Conservation (phyloP, 2,329 filamentous ascomycete species). For the Beauveria asiatica region DNA sequence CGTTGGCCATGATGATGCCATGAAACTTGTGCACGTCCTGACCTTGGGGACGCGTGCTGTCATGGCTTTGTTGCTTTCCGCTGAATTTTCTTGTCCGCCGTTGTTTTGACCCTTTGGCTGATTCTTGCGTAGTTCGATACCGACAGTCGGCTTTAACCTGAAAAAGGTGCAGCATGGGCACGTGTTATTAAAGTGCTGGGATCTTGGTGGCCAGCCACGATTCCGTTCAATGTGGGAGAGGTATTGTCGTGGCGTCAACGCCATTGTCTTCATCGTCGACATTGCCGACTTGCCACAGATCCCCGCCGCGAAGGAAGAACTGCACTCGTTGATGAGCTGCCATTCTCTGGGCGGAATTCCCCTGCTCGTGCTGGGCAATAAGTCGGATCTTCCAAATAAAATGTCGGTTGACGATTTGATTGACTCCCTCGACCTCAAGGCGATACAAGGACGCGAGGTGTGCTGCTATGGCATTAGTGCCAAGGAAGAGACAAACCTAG, state of each 20-base stretch:
- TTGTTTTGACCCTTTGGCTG: slow-evolving; percentile 25
- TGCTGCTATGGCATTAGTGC: slow-evolving; percentile 98
- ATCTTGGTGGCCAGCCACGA: slow-evolving; percentile 90
- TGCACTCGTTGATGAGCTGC: slow-evolving; percentile 81
- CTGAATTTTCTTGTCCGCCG: neutral
- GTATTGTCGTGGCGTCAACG: slow-evolving; percentile 94
- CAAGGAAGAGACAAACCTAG: slow-evolving; percentile 97
- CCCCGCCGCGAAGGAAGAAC: slow-evolving; percentile 80
- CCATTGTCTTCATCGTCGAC: slow-evolving; percentile 97
- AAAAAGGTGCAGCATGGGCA: slow-evolving; percentile 96
- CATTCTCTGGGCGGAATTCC: slow-evolving; percentile 82
- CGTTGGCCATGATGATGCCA: neutral
- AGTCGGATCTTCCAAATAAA: slow-evolving; percentile 88
- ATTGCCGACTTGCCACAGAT: slow-evolving; percentile 78
- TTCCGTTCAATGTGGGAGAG: slow-evolving; percentile 99
- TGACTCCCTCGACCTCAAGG: slow-evolving; percentile 81
- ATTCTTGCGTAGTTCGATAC: slow-evolving; percentile 69
- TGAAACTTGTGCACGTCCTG: neutral
- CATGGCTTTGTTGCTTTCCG: neutral
- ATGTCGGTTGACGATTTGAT: slow-evolving; percentile 92
- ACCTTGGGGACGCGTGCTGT: neutral
- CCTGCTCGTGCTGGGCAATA: slow-evolving; percentile 90
- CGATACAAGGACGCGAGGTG: slow-evolving; percentile 84
- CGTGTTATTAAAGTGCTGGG: slow-evolving; percentile 98
- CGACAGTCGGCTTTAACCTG: slow-evolving; percentile 98